phyloP scores from a whole-genome alignment of 1,284 basidiomycete species.

The Tilletia caries region DNA sequence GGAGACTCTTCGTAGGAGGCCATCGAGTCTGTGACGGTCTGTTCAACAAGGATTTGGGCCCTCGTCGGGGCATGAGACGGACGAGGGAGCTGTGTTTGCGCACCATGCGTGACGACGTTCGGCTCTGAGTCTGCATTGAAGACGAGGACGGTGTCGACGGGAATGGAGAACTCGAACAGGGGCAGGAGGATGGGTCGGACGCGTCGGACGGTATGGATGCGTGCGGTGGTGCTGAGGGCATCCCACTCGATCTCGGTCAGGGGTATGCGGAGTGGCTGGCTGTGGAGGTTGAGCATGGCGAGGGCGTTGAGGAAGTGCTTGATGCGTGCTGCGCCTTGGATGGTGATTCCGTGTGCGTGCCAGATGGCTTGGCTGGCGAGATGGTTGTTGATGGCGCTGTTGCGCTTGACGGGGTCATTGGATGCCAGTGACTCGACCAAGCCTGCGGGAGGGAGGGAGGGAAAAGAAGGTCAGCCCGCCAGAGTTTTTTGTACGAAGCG shows the following conservation, averaged over 20 bases:
- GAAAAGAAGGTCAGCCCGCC: not conserved
- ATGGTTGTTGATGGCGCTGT: not conserved
- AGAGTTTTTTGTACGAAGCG: not conserved
- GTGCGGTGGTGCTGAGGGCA: not conserved
- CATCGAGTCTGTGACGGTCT: not conserved
- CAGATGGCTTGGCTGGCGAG: not conserved
- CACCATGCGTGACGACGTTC: too few relatives aligned
- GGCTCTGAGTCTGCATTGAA: conserved; percentile 1
- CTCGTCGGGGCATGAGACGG: too few relatives aligned
- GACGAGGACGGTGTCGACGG: not conserved
- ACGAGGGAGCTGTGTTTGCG: too few relatives aligned
- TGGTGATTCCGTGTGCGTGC: not conserved
- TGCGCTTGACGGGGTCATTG: not conserved
- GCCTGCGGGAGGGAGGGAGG: not conserved
- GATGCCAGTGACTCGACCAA: not conserved
- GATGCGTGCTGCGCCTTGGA: not conserved
- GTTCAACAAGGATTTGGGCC: not conserved
- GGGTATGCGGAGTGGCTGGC: not conserved
- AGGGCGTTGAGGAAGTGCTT: not conserved
- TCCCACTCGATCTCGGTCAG: conserved; percentile 2
- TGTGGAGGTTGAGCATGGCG: not conserved
- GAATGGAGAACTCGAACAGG: not conserved
- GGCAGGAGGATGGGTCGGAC: not conserved
- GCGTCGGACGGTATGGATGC: not conserved
- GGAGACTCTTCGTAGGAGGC: not conserved